Conservation (phyloP, 2,329 filamentous ascomycete species). For the Fusarium tuaranense region DNA sequence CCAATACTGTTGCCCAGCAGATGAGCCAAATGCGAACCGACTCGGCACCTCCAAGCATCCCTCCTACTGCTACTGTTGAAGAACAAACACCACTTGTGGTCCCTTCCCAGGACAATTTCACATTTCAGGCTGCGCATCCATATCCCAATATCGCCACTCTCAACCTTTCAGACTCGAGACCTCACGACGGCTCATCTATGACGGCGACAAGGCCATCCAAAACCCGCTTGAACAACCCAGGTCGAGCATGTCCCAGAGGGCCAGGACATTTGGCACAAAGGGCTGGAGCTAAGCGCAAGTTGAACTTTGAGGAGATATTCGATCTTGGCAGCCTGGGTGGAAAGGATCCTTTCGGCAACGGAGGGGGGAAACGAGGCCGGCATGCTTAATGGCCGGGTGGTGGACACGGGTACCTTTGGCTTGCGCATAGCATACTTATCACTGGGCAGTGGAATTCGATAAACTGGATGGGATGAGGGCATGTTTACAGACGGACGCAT, state of each 20-base stretch:
- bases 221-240: slow-evolving; percentile 43
- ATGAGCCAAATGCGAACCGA: slow-evolving; percentile 41
- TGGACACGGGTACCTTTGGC: slow-evolving; percentile 17
- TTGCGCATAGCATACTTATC: slow-evolving; percentile 31
- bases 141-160: slow-evolving; percentile 72
- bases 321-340: slow-evolving; percentile 71
- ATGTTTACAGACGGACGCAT: slow-evolving; percentile 51
- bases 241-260: slow-evolving; percentile 43
- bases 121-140: slow-evolving; percentile 74
- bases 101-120: slow-evolving; percentile 72
- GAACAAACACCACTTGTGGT: slow-evolving; percentile 57
- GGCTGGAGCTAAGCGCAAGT: slow-evolving; percentile 78
- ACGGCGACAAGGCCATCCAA: slow-evolving; percentile 44
- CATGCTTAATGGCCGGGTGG: slow-evolving; percentile 51
- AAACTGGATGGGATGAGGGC: slow-evolving; percentile 44
- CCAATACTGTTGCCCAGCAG: slow-evolving; percentile 55
- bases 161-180: slow-evolving; percentile 65
- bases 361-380: slow-evolving; percentile 62
- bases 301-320: slow-evolving; percentile 81
- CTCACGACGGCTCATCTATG: slow-evolving; percentile 52
- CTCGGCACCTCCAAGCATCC: slow-evolving; percentile 43
- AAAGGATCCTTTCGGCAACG: slow-evolving; percentile 68
- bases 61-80: slow-evolving; percentile 40
- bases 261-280: slow-evolving; percentile 67
- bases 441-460: slow-evolving; percentile 39